phyloP scores from a whole-genome alignment of 2,329 filamentous ascomycete genomes.

The Arthrobotrys sinensis region DNA sequence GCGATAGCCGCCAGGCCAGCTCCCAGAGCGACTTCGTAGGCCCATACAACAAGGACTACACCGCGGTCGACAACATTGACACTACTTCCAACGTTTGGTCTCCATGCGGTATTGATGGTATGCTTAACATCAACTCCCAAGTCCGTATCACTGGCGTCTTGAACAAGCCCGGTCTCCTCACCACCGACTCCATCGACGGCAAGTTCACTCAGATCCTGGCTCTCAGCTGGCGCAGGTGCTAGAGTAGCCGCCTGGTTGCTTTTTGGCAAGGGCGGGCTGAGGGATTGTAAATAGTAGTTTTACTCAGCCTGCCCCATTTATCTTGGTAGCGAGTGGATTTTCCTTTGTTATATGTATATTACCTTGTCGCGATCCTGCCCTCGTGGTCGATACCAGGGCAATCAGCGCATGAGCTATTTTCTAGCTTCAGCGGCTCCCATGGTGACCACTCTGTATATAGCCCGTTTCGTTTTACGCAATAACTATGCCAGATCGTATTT shows the following conservation, averaged over 20 bases:
- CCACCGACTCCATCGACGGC: constrained; percentile 71
- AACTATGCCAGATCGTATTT: constrained; percentile 11
- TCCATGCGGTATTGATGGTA: constrained; percentile 70
- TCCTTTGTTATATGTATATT: constrained; percentile 30
- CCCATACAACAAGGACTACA: constrained; percentile 69
- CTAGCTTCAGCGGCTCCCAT: not conserved
- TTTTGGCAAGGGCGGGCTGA: constrained; percentile 2
- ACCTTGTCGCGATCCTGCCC: constrained; percentile 9
- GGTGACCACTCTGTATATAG: constrained; percentile 10
- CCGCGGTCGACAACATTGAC: constrained; percentile 69
- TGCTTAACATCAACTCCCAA: constrained; percentile 73
- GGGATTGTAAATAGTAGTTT: constrained; percentile 23
- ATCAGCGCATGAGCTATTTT: constrained; percentile 4
- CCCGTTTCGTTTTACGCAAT: constrained; percentile 21
- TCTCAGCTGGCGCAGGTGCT: constrained; percentile 68
- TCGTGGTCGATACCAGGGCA: not conserved
- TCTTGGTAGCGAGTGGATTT: constrained; percentile 25
- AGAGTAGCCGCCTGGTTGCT: constrained; percentile 42
- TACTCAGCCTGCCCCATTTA: not conserved
- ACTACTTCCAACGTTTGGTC: constrained; percentile 71
- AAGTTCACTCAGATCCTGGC: constrained; percentile 69
- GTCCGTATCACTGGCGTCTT: constrained; percentile 68
- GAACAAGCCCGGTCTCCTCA: constrained; percentile 67
- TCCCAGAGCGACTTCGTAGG: constrained; percentile 69
- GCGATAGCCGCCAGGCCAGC: constrained; percentile 66